phyloP scores from a whole-genome alignment of 2,329 filamentous ascomycete species.

The Diaporthe australafricana region DNA sequence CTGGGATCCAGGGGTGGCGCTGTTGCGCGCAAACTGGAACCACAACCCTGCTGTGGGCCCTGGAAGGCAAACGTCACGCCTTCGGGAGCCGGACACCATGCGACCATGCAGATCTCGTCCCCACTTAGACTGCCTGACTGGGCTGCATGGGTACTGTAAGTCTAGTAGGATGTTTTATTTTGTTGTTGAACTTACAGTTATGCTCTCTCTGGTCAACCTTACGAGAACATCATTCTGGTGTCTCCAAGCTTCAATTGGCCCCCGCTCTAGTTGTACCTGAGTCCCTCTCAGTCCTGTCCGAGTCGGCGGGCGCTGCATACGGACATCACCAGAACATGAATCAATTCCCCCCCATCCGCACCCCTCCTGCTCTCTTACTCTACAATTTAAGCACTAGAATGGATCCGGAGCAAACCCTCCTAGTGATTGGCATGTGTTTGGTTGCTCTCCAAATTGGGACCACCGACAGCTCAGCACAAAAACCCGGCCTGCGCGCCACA shows the following conservation, averaged over 20 bases:
- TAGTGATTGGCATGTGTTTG: background rate
- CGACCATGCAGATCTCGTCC: slow-evolving; percentile 4
- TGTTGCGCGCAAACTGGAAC: no score
- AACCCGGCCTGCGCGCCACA: background rate
- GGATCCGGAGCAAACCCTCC: slow-evolving; percentile 4
- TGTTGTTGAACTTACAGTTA: background rate
- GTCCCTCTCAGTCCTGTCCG: background rate
- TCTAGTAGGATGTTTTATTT: background rate
- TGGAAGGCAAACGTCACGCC: background rate
- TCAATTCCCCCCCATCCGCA: background rate
- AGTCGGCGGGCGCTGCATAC: background rate
- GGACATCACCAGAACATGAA: background rate
- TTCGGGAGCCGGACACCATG: slow-evolving; percentile 16
- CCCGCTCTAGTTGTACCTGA: no score
- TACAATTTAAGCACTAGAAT: background rate
- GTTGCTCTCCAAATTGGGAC: background rate
- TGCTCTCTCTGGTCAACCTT: no score
- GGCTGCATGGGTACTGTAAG: background rate
- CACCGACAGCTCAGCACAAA: background rate
- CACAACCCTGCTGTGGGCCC: no score
- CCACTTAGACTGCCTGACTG: background rate
- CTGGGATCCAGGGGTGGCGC: slow-evolving; percentile 20
- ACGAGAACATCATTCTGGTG: background rate
- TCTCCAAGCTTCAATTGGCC: background rate
- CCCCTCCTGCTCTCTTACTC: background rate